These are phyloP conservation scores for Pseudozyma tsukubaensis DNA, from an alignment of 1,284 basidiomycete species.

Conservation along the genomic window DNA sequence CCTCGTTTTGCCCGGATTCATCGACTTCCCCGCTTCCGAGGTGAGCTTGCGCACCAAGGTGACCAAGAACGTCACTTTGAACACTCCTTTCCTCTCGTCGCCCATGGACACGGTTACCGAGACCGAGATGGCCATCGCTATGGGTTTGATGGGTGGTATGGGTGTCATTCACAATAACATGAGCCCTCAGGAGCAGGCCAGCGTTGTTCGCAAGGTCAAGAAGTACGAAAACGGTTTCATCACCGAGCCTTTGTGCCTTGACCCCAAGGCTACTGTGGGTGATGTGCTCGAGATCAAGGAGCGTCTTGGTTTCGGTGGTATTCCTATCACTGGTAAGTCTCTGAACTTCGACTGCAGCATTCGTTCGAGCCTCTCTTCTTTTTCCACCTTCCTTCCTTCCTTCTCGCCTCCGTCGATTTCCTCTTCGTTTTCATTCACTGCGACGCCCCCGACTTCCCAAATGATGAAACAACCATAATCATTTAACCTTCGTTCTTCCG, in stretches of 20 bases:
- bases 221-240: slow-evolving; percentile 97
- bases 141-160: slow-evolving; percentile 81
- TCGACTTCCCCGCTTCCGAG: slow-evolving; percentile 86
- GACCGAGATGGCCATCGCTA: slow-evolving; percentile 88
- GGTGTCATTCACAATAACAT: slow-evolving; percentile 99
- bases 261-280: slow-evolving; percentile 82
- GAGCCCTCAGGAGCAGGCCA: slow-evolving; percentile 85
- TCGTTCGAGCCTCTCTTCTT: background rate
- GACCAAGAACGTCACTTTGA: slow-evolving; percentile 90
- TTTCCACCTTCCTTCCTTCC: background rate
- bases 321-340: slow-evolving; percentile 93
- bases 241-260: slow-evolving; percentile 83
- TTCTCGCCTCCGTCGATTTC: background rate
- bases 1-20: slow-evolving; percentile 82
- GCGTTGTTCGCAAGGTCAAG: slow-evolving; percentile 97
- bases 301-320: slow-evolving; percentile 92
- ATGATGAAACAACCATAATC: slow-evolving; percentile 50
- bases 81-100: slow-evolving; percentile 96
- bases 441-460: slow-evolving; percentile 3
- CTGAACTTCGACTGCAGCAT: background rate
- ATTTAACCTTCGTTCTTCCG: slow-evolving; percentile 87
- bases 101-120: slow-evolving; percentile 99
- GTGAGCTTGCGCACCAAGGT: slow-evolving; percentile 87
- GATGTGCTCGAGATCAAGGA: slow-evolving; percentile 95
- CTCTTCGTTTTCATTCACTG: background rate